phyloP scores from a whole-genome alignment of 2,329 filamentous ascomycete species.

The Aspergillus viridinutans region DNA sequence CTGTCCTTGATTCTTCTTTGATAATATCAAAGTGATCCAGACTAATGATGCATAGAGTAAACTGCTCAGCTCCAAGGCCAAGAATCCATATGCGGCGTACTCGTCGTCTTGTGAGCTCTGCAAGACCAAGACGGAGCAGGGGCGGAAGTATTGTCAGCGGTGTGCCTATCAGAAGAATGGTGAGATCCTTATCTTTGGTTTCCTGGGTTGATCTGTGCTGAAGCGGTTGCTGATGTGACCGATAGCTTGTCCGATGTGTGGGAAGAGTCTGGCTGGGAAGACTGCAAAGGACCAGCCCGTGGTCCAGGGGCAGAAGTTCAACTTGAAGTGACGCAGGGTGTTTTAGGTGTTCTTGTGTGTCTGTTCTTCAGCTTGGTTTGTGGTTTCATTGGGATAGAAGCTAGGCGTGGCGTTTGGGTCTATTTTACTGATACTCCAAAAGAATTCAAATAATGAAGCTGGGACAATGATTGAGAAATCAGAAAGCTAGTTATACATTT shows the following conservation, averaged over 20 bases:
- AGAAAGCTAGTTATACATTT: constrained; percentile 37
- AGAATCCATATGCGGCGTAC: constrained; percentile 64
- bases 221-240: constrained; percentile 12
- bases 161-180: constrained; percentile 61
- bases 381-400: not conserved
- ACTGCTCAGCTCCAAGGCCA: constrained; percentile 59
- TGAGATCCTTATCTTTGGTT: constrained; percentile 30
- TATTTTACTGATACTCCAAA: not conserved
- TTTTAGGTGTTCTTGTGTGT: constrained; percentile 2
- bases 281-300: constrained; percentile 47
- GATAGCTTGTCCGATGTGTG: constrained; percentile 60
- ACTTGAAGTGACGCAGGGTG: constrained; percentile 49
- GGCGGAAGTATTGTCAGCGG: constrained; percentile 57
- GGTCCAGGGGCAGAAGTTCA: constrained; percentile 60
- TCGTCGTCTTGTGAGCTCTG: constrained; percentile 58
- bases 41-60: constrained; percentile 49
- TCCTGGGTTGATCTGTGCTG: not conserved
- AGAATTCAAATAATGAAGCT: not conserved
- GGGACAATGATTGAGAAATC: constrained; percentile 13
- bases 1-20: too few species aligned
- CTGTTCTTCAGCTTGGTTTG: not conserved
- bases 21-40: not conserved
- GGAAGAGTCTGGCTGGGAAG: constrained; percentile 51
- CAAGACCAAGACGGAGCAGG: constrained; percentile 61
- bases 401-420: constrained; percentile 11